Percentiles rank a stretch among this genome's conserved stretches.
Conservation (phyloP, 106 monocot species). For the Apostasia ramifera region DNA sequence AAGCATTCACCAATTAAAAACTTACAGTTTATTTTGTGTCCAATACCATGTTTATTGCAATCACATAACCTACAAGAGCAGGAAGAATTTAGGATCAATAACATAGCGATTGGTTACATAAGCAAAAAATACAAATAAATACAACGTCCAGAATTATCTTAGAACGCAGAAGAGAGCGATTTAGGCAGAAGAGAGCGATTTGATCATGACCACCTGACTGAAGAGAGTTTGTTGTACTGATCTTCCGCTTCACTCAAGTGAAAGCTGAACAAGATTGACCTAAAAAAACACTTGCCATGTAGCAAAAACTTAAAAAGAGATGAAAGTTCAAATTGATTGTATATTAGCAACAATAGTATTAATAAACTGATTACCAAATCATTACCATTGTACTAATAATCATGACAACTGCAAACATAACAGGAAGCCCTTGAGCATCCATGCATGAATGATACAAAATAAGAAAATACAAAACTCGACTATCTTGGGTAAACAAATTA, state of each 20-base stretch:
- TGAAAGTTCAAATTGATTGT: neutral
- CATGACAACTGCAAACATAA: too few species aligned
- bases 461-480: neutral
- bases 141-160: neutral
- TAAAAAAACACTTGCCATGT: slow-evolving; percentile 10
- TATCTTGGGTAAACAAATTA: neutral
- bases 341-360: neutral
- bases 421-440: too few species aligned
- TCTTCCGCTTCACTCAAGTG: slow-evolving; percentile 43
- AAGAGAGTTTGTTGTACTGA: slow-evolving; percentile 24
- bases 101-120: neutral
- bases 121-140: too few species aligned
- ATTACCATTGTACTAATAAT: too few species aligned
- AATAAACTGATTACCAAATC: too few species aligned
- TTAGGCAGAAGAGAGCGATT: neutral
- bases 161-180: neutral
- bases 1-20: neutral
- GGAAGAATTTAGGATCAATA: neutral
- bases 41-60: slow-evolving; percentile 27
- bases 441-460: too few species aligned
- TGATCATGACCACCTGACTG: slow-evolving; percentile 23
- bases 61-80: slow-evolving; percentile 14
- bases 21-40: slow-evolving; percentile 34
- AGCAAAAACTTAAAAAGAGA: neutral
- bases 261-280: slow-evolving; percentile 45